phyloP scores from a whole-genome alignment of 139 green algal species.

The Volvox reticuliferus region DNA sequence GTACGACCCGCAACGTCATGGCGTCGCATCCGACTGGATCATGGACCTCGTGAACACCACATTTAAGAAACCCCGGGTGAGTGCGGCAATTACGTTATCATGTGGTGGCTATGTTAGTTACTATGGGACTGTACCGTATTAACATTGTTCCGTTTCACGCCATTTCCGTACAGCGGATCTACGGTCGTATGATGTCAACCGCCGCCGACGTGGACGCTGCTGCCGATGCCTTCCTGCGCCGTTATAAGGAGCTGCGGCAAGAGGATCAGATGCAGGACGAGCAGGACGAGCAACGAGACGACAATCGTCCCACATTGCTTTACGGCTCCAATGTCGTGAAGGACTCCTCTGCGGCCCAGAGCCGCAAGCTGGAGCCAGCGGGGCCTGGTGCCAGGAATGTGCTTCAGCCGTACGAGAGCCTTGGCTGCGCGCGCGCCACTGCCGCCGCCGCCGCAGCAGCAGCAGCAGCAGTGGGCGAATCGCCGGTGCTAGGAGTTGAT shows the following conservation, averaged over 20 bases:
- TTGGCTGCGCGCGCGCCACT: neutral
- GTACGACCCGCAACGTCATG: slow-evolving; percentile 59
- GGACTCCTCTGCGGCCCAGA: neutral
- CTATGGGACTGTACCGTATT: too few relatives aligned
- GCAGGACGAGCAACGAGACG: neutral
- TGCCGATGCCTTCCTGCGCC: slow-evolving; percentile 48
- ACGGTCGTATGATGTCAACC: slow-evolving; percentile 62
- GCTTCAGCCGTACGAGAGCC: slow-evolving; percentile 1
- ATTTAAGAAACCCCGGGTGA: slow-evolving; percentile 68
- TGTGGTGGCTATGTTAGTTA: too few relatives aligned
- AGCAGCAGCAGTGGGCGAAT: neutral
- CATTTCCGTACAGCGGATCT: slow-evolving; percentile 45
- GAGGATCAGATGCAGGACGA: slow-evolving; percentile 3
- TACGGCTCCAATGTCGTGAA: too few relatives aligned
- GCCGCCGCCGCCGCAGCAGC: slow-evolving; percentile 8
- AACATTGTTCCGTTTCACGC: neutral
- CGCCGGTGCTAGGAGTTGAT: neutral
- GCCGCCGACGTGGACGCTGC: slow-evolving; percentile 51
- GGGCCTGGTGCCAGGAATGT: neutral
- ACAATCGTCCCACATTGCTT: neutral
- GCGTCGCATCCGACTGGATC: slow-evolving; percentile 70
- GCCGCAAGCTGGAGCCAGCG: neutral
- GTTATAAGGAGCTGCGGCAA: slow-evolving; percentile 40
- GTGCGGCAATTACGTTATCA: neutral
- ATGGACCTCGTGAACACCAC: slow-evolving; percentile 81